Conservation (phyloP, 2,329 filamentous ascomycete genomes). For the Neopestalotiopsis rosae region DNA sequence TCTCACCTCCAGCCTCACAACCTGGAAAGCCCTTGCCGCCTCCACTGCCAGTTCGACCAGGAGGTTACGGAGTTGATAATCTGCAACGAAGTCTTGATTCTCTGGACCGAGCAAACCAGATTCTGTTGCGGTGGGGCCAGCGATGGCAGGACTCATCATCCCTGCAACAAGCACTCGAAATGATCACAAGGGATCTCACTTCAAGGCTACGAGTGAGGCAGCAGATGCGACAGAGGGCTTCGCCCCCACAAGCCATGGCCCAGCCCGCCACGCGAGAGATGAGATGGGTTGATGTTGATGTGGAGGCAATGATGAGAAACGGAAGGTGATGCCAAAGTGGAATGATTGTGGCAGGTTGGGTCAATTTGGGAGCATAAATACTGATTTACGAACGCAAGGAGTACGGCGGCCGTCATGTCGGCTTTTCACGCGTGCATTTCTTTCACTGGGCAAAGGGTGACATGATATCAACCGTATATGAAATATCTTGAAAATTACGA, state of each 20-base stretch:
- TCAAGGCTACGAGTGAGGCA: conserved; percentile 47
- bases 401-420: neutral
- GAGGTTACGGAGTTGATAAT: conserved; percentile 51
- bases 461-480: neutral
- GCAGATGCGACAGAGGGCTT: conserved; percentile 41
- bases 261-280: conserved; percentile 39
- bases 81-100: conserved; percentile 61
- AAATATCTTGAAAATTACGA: neutral
- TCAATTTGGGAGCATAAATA: neutral
- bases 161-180: conserved; percentile 59
- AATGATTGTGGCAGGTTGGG: neutral
- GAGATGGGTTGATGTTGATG: conserved; percentile 52
- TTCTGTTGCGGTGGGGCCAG: conserved; percentile 61
- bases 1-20: conserved; percentile 48
- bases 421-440: neutral
- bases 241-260: conserved; percentile 34
- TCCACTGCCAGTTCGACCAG: conserved; percentile 55
- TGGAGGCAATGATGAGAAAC: conserved; percentile 48
- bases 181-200: conserved; percentile 50
- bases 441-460: neutral
- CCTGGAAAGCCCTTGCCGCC: conserved; percentile 56
- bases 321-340: conserved; percentile 14
- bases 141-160: conserved; percentile 63
- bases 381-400: neutral
- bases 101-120: conserved; percentile 58